Evolutionary conservation across 1,139 yeast species (phyloP), one percentile per base, ranked within the genome.

Genomic region (Sporopachydermia cereana): DNA sequence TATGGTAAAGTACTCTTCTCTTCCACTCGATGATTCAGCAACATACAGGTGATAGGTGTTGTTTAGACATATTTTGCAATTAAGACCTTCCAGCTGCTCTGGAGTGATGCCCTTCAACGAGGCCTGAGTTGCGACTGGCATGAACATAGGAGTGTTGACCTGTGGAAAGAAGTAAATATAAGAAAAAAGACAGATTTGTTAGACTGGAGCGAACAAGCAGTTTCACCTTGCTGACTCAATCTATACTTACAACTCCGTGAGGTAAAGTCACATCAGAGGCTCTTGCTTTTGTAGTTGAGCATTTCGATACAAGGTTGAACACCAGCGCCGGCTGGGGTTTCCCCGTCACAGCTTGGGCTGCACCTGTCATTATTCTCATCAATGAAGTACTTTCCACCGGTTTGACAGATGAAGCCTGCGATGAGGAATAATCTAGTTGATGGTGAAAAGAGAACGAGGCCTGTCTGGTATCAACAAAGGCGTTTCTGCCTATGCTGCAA

Each of bases 81-180:
- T 69, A 27, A 67, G 56, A 42, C 57, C 58, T 5, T 57, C 59
- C 25, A 67, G 60, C 53, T 67, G 72, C 45, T 66, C 66, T 9
- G 67, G 63, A 2, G 71, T 68, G 29, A 67, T 53, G n/a, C 72
- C 72, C 50, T 67, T 67, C 34, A 67, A 58, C 3, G 71, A 59
- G 3, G 72, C 72, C 55, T 68, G 71, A 17, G 71, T 68, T 41
- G 70, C 72, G 3, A 68, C 72, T 1, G 72, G 72, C 72, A 67
- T 67, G 55, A 67, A 67, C 59, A 67, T 68, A 1, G 72, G 72
- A 2, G 71, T 64, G 43, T 65, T 60, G 2, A 67, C 72, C 50
- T 46, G 43, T 2, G 36, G 29, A 12, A 46, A 25, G 14, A 25
- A 25, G 7, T n/a, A n/a, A n/a, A n/a, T n/a, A n/a, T n/a, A n/a